Conservation (phyloP, 352 stramenopile species). For the Phytophthora foliorum region DNA sequence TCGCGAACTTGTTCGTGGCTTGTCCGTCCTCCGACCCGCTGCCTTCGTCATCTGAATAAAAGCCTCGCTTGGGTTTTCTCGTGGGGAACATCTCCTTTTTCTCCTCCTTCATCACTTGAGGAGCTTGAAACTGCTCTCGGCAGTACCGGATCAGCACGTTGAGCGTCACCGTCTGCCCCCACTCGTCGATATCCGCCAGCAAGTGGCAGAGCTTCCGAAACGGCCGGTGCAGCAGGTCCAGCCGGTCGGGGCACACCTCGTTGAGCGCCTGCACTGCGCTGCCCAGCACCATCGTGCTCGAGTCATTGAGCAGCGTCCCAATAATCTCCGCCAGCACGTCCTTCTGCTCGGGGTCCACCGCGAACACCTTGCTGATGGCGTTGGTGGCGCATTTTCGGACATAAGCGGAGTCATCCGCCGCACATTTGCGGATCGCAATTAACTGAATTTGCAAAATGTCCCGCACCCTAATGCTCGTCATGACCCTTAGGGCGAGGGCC, state of each 20-base stretch:
- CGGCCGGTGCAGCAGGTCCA: slow-evolving; percentile 95
- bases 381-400: slow-evolving; percentile 98
- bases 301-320: slow-evolving; percentile 94
- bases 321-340: slow-evolving; percentile 95
- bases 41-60: slow-evolving; percentile 98
- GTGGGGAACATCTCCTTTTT: slow-evolving; percentile 69
- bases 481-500: slow-evolving; percentile 94
- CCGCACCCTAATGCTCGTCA: slow-evolving; percentile 98
- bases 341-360: slow-evolving; percentile 90
- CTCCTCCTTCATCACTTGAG: slow-evolving; percentile 54
- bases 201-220: slow-evolving; percentile 99
- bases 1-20: slow-evolving; percentile 41
- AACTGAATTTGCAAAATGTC: slow-evolving; percentile 99
- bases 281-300: slow-evolving; percentile 98
- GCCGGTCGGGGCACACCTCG: slow-evolving; percentile 96
- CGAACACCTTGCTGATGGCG: slow-evolving; percentile 95
- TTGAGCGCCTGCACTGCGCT: slow-evolving; percentile 95
- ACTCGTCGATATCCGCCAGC: slow-evolving; percentile 99
- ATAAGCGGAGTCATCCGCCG: slow-evolving; percentile 95
- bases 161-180: slow-evolving; percentile 97
- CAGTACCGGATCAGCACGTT: slow-evolving; percentile 97
- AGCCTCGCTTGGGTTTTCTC: slow-evolving; percentile 90
- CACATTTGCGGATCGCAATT: slow-evolving; percentile 94
- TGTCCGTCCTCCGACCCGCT: slow-evolving; percentile 69
- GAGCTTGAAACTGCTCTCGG: slow-evolving; percentile 95